Evolutionary conservation across 2,329 filamentous ascomycete species (phyloP).

Genomic region (Verticillium isaacii): DNA sequence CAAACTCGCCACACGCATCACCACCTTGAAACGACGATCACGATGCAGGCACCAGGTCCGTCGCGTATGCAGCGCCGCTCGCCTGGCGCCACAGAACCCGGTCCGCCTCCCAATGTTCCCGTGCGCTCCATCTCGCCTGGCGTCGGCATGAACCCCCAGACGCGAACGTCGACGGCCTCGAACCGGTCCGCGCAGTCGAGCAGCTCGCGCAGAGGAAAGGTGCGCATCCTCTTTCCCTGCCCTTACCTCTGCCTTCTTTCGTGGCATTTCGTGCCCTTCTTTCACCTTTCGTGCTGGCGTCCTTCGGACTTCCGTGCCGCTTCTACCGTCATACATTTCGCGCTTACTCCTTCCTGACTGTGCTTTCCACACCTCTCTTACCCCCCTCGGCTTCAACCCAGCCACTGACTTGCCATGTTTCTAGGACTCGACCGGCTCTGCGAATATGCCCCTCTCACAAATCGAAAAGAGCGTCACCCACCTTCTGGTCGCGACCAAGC

Average conservation of each 20-base stretch:
- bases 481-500: conserved; percentile 94
- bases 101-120: conserved; percentile 51
- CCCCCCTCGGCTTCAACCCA: background rate
- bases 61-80: conserved; percentile 58
- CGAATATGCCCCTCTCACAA: conserved; percentile 71
- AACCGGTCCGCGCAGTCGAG: conserved; percentile 48
- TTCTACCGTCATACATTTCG: background rate
- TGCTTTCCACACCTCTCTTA: conserved; percentile 4
- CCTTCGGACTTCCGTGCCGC: background rate
- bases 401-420: background rate
- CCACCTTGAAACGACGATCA: conserved; percentile 4
- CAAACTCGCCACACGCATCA: background rate
- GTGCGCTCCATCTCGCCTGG: conserved; percentile 57
- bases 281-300: conserved; percentile 1
- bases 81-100: conserved; percentile 53
- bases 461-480: conserved; percentile 99
- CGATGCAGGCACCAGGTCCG: conserved; percentile 47
- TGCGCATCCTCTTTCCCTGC: conserved; percentile 19
- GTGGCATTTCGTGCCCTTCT: background rate
- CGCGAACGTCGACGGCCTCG: conserved; percentile 63
- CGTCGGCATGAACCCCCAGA: conserved; percentile 40
- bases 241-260: background rate
- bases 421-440: conserved; percentile 44
- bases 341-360: conserved; percentile 4
- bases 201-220: conserved; percentile 49